Percentiles rank a stretch among this genome's conserved stretches.
Evolutionary conservation across 495 filamentous ascomycete genomes (phyloP).

Genomic region (Neurospora africana): DNA sequence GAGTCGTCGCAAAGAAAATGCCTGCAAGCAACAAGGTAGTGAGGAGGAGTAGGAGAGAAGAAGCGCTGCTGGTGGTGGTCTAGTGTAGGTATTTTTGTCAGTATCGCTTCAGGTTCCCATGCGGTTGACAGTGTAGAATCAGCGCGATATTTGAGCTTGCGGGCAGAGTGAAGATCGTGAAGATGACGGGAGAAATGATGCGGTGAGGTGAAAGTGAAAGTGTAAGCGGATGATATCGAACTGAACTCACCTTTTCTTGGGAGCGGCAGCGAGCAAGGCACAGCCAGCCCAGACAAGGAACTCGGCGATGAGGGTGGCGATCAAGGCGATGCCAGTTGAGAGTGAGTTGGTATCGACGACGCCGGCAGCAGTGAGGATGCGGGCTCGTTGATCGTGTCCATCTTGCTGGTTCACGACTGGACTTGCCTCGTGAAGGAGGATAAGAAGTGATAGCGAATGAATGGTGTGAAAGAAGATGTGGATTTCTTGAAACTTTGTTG

Average conservation of each 20-base stretch:
- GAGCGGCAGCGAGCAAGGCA: slow-evolving; percentile 39
- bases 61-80: not conserved
- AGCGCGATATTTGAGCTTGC: not conserved
- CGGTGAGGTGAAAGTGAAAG: not conserved
- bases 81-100: not conserved
- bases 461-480: not conserved
- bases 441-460: not conserved
- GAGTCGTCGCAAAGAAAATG: not conserved
- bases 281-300: slow-evolving; percentile 48
- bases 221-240: not conserved
- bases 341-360: slow-evolving; percentile 47
- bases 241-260: slow-evolving; percentile 30
- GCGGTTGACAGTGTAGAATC: not conserved
- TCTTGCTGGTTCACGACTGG: not conserved
- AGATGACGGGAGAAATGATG: not conserved
- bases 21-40: not conserved
- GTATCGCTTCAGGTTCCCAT: not conserved
- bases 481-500: not conserved
- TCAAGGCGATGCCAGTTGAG: slow-evolving; percentile 39
- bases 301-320: slow-evolving; percentile 44
- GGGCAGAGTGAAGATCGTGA: not conserved
- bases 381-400: slow-evolving; percentile 31
- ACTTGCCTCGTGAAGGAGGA: not conserved
- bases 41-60: not conserved
- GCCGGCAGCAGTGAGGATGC: slow-evolving; percentile 46